A percentile compares a stretch with the other conserved stretches of the same genome.
These are phyloP conservation scores for Plantago elongata DNA, from an alignment of 257 asterid genomes.

Conservation along the genomic window DNA sequence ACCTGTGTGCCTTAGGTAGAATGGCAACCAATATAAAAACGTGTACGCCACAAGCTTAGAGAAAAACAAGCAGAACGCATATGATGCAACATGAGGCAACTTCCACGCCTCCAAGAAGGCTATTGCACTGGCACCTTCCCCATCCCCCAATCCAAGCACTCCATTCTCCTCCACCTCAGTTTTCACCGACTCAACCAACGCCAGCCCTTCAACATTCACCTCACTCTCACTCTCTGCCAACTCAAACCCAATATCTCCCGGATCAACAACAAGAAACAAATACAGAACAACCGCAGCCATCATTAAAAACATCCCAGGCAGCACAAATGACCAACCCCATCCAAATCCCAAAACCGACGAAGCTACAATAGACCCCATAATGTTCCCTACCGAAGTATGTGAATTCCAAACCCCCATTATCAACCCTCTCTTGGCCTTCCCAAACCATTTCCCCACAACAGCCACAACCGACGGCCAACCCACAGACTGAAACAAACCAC, in stretches of 20 bases:
- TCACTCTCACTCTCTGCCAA: slow-evolving; percentile 43
- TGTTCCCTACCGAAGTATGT: slow-evolving; percentile 81
- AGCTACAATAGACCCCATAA: slow-evolving; percentile 81
- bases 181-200: slow-evolving; percentile 48
- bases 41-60: slow-evolving; percentile 97
- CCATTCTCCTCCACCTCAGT: slow-evolving; percentile 35
- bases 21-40: slow-evolving; percentile 94
- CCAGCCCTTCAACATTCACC: slow-evolving; percentile 57
- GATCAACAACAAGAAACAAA: slow-evolving; percentile 69
- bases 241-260: slow-evolving; percentile 59
- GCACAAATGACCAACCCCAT: slow-evolving; percentile 95
- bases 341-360: slow-evolving; percentile 76
- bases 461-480: slow-evolving; percentile 99
- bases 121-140: slow-evolving; percentile 51
- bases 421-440: slow-evolving; percentile 78
- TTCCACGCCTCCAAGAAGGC: slow-evolving; percentile 91
- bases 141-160: slow-evolving; percentile 25
- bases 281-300: slow-evolving; percentile 40
- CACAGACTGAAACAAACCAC: slow-evolving; percentile 88
- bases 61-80: slow-evolving; percentile 81
- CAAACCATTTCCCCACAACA: slow-evolving; percentile 87
- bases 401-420: slow-evolving; percentile 93
- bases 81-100: slow-evolving; percentile 78
- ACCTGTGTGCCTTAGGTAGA: slow-evolving; percentile 91
- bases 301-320: slow-evolving; percentile 66